Evolutionary conservation across 108 stramenopile species (phyloP).

Genomic region (Schizochytrium sp.): DNA sequence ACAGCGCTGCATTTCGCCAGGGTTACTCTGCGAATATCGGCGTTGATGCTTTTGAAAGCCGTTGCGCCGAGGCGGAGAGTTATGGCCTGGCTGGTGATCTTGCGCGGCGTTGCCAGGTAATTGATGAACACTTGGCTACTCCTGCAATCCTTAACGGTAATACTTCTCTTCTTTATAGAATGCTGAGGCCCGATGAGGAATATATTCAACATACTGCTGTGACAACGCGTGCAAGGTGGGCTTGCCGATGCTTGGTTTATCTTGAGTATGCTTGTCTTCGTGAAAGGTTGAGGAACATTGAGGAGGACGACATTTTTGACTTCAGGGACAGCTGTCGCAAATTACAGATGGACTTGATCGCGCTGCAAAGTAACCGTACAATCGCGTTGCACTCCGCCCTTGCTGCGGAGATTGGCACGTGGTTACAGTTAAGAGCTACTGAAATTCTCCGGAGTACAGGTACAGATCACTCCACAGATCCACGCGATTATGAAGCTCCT

Average conservation of each 20-base stretch:
- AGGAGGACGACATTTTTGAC: not conserved
- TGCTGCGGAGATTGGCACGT: slow-evolving; percentile 56
- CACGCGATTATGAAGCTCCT: not conserved
- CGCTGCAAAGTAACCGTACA: not conserved
- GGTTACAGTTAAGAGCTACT: not conserved
- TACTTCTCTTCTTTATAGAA: not conserved
- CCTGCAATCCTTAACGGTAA: slow-evolving; percentile 25
- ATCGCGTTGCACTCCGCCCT: not conserved
- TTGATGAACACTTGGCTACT: slow-evolving; percentile 38
- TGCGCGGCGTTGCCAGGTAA: not conserved
- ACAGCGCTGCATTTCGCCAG: not conserved
- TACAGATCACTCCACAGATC: not conserved
- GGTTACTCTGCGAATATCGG: slow-evolving; percentile 5
- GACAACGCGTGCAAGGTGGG: not conserved
- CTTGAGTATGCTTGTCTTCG: not conserved
- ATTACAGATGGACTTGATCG: not conserved
- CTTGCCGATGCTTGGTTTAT: not conserved
- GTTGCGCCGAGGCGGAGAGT: slow-evolving; percentile 18
- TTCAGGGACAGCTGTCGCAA: not conserved
- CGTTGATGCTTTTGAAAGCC: not conserved
- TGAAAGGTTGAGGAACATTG: not conserved
- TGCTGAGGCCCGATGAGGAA: not conserved
- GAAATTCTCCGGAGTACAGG: not conserved
- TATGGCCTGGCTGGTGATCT: not conserved
- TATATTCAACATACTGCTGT: not conserved